Conservation (phyloP, 352 stramenopile genomes). For the Pythium guiyangense region DNA sequence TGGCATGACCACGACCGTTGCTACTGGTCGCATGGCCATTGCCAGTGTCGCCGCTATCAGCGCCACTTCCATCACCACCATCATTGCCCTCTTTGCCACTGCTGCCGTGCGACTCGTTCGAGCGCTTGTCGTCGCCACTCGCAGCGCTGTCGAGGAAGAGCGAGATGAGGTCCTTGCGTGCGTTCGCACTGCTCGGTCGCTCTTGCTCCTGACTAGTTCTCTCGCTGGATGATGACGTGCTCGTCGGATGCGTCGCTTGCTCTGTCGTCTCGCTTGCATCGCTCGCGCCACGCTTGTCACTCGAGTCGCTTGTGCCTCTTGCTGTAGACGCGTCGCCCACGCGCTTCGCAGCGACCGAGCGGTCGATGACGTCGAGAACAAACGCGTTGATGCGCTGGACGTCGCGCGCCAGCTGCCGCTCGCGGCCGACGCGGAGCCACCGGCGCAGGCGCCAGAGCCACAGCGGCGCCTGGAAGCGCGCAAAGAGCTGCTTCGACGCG, state of each 20-base stretch:
- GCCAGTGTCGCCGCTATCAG: too few species aligned
- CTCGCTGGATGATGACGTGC: too few species aligned
- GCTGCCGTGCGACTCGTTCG: background rate
- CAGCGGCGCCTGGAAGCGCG: conserved; percentile 15
- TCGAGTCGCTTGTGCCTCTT: background rate
- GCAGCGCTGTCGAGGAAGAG: conserved; percentile 42
- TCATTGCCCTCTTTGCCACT: too few species aligned
- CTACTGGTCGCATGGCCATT: background rate
- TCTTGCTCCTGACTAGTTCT: background rate
- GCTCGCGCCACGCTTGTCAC: too few species aligned
- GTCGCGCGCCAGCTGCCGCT: conserved; percentile 8
- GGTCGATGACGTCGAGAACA: conserved; percentile 8
- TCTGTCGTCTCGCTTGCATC: too few species aligned
- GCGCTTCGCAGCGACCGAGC: background rate
- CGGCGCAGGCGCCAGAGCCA: conserved; percentile 20
- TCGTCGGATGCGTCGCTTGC: too few species aligned
- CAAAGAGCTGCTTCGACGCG: conserved; percentile 8
- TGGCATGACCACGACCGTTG: background rate
- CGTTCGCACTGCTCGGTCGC: background rate
- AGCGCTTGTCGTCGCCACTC: background rate
- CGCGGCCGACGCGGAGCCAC: conserved; percentile 17
- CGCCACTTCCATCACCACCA: too few species aligned
- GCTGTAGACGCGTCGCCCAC: background rate
- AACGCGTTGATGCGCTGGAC: conserved; percentile 8
- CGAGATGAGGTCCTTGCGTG: conserved; percentile 30